Base-by-base conservation (phyloP, 352 stramenopile species). In the Phytophthora cactorum region DNA sequence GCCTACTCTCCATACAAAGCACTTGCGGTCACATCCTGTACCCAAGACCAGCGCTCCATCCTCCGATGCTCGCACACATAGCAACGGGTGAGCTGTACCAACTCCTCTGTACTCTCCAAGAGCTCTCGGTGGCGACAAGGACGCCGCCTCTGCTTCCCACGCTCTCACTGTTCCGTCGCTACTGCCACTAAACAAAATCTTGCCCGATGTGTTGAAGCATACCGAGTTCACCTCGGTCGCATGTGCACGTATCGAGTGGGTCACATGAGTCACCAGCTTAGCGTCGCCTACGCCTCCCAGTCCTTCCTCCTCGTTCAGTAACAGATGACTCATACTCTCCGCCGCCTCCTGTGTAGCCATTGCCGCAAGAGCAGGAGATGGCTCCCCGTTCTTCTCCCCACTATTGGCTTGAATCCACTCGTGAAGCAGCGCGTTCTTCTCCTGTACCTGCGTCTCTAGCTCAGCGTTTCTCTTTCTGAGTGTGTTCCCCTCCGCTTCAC, bases 181-280 rank as follows among this genome's bases (percentile, higher is more conserved):
- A 43, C 85, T 93, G 32, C 82, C 87, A 58, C 80, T 92, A 63
- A 95, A 95, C 10, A 92, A 64, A 31, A 93, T 84, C 73, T 93
- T 92, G 14, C 83, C 87, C 15, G 83, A 92, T 5, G 82, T 87
- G 59, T 92, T 95, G 49, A 93, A 95, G 52, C 85, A 91, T 10
- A 95, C 82, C 34, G 83, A 92, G 61, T 95, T 95, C 17, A 92
- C 87, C 59, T 95, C 87, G 1, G 85, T 95, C 11, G 87, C 87
- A 56, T 95, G 87, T 4, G 87, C 87, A 15, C 87, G 85, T 38
- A 95, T 86, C 5, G 75, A 77, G 51, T 93, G 79, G 25, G 70
- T 75, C 38, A 86, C 69, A 10, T 65, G 67, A 4, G 69, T 75
- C 27, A 90, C 62, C 6, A 89, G 52, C 8, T 73, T 66, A 22